phyloP scores from a whole-genome alignment of 306 rosid species.

The Nissolia schottii region DNA sequence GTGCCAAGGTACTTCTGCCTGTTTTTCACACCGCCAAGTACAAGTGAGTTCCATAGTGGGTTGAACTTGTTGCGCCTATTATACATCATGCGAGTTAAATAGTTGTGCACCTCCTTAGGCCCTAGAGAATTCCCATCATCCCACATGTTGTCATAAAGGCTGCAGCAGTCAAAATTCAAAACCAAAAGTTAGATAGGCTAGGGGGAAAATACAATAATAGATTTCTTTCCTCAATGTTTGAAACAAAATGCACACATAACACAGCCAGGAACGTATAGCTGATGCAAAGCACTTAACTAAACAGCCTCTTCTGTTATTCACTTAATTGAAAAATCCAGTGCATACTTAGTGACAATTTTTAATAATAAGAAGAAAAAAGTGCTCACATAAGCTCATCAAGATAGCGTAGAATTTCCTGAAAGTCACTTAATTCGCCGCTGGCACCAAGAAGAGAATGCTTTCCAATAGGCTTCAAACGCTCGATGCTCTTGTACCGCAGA shows the following conservation, averaged over 20 bases:
- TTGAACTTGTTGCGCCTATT: conserved; percentile 49
- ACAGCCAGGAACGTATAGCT: neutral
- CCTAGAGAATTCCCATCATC: conserved; percentile 49
- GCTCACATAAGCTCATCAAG: conserved; percentile 90
- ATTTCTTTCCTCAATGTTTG: too few species aligned
- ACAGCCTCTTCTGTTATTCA: neutral
- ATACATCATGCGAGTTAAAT: conserved; percentile 43
- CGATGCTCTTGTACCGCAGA: conserved; percentile 86
- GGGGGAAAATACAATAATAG: too few species aligned
- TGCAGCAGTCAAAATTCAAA: conserved; percentile 36
- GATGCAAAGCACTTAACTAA: neutral
- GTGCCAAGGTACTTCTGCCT: conserved; percentile 51
- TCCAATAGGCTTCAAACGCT: conserved; percentile 78
- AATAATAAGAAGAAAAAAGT: neutral
- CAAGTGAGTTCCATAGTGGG: conserved; percentile 48
- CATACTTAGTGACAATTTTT: conserved; percentile 1
- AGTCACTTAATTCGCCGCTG: conserved; percentile 95
- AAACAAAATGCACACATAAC: too few species aligned
- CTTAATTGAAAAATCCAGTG: neutral
- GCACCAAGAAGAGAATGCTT: conserved; percentile 92
- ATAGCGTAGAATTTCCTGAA: conserved; percentile 70
- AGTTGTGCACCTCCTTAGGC: conserved; percentile 50
- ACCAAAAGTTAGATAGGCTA: conserved; percentile 8
- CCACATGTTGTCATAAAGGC: conserved; percentile 83
- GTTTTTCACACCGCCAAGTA: conserved; percentile 43